Conservation (phyloP, 83 land plant species). For the Diphasiastrum complanatum region DNA sequence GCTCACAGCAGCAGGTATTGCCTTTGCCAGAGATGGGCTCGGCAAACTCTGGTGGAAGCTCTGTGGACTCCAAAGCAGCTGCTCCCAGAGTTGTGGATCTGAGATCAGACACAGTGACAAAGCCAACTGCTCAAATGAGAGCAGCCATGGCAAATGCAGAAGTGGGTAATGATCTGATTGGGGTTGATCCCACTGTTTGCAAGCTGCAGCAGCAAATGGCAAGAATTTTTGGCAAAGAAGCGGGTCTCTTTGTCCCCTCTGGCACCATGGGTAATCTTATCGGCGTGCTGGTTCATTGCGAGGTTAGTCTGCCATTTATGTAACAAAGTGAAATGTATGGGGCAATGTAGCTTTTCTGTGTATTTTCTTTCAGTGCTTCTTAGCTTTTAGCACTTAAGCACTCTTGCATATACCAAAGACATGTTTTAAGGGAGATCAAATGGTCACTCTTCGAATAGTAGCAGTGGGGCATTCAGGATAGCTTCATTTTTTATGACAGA, state of each 20-base stretch:
- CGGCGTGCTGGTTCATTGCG: conserved; percentile 84
- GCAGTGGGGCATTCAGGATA: no score
- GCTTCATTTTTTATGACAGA: no score
- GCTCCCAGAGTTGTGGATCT: conserved; percentile 50
- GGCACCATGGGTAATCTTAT: conserved; percentile 98
- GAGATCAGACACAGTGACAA: conserved; percentile 93
- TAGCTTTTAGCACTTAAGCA: neutral
- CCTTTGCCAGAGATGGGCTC: no score
- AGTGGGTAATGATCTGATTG: conserved; percentile 84
- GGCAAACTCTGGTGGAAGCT: no score
- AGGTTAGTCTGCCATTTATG: conserved; percentile 26
- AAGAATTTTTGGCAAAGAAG: conserved; percentile 74
- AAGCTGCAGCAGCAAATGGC: conserved; percentile 68
- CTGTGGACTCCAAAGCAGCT: no score
- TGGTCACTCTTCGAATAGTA: no score
- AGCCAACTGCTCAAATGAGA: conserved; percentile 78
- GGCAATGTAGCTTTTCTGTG: no score
- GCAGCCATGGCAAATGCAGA: conserved; percentile 93
- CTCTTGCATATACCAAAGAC: neutral
- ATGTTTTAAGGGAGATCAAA: no score
- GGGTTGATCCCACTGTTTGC: conserved; percentile 61
- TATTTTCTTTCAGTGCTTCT: no score
- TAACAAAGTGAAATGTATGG: no score
- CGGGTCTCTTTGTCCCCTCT: conserved; percentile 82
- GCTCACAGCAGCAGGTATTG: no score